These are phyloP conservation scores for Arachis stenosperma DNA, from an alignment of 306 rosid genomes.

Conservation along the genomic window DNA sequence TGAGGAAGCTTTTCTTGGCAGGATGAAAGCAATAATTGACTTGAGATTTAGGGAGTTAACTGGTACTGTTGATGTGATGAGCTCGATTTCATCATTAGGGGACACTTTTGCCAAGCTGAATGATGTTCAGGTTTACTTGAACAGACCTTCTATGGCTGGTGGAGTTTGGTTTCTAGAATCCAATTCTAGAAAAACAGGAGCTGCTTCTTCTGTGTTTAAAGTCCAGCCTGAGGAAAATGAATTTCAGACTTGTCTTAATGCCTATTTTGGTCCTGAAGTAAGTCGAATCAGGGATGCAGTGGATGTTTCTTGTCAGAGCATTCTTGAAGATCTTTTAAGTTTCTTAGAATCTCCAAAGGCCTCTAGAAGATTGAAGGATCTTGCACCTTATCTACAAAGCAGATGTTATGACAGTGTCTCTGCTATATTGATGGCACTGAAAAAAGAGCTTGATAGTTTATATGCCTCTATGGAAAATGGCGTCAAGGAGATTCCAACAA, in stretches of 20 bases:
- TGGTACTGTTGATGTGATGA: constrained; percentile 54
- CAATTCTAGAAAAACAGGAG: constrained; percentile 58
- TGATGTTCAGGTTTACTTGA: constrained; percentile 62
- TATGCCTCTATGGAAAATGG: constrained; percentile 54
- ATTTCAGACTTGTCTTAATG: constrained; percentile 69
- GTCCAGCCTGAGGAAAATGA: constrained; percentile 67
- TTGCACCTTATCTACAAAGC: constrained; percentile 77
- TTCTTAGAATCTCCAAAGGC: constrained; percentile 97
- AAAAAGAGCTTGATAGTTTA: constrained; percentile 64
- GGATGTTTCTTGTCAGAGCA: constrained; percentile 73
- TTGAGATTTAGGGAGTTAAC: constrained; percentile 62
- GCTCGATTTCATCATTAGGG: constrained; percentile 49
- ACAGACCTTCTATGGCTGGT: constrained; percentile 65
- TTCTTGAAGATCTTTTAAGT: constrained; percentile 77
- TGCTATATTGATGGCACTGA: constrained; percentile 62
- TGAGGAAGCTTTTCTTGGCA: constrained; percentile 71
- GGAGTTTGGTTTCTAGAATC: constrained; percentile 92
- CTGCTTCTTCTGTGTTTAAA: constrained; percentile 55
- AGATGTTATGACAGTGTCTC: constrained; percentile 78
- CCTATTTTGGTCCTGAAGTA: constrained; percentile 85
- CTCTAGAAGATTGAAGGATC: constrained; percentile 71
- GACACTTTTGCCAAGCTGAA: constrained; percentile 41
- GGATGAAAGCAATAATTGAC: constrained; percentile 81
- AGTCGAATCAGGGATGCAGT: constrained; percentile 79
- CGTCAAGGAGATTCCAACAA: constrained; percentile 52